Conservation (phyloP, 306 rosid species). For the Cucurbita ficifolia region DNA sequence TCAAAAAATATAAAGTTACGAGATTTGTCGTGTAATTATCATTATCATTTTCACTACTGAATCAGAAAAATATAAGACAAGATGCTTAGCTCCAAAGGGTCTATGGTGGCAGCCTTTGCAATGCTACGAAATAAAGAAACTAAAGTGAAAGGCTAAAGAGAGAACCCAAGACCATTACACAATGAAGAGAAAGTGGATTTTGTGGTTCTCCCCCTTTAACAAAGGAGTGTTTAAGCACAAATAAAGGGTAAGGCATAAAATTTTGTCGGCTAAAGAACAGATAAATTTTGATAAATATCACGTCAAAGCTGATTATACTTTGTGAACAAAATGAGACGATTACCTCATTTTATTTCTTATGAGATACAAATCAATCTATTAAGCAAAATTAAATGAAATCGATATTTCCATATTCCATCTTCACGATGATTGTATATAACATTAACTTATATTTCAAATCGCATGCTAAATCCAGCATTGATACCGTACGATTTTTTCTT, state of each 20-base stretch:
- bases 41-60: background rate
- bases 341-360: background rate
- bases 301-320: background rate
- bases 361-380: background rate
- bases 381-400: background rate
- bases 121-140: background rate
- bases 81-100: background rate
- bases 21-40: background rate
- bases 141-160: background rate
- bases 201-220: background rate
- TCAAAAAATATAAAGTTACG: too few relatives aligned
- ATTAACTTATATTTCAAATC: background rate
- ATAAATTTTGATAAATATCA: background rate
- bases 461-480: background rate
- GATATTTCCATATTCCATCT: background rate
- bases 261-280: background rate
- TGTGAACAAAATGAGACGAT: background rate
- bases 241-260: background rate
- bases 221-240: background rate
- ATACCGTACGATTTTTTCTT: background rate
- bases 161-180: background rate
- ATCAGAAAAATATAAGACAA: too few relatives aligned
- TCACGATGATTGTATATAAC: background rate
- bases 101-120: background rate
- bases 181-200: background rate